Conservation (phyloP, 2,329 filamentous ascomycete genomes). For the Aspergillus amoenus region DNA sequence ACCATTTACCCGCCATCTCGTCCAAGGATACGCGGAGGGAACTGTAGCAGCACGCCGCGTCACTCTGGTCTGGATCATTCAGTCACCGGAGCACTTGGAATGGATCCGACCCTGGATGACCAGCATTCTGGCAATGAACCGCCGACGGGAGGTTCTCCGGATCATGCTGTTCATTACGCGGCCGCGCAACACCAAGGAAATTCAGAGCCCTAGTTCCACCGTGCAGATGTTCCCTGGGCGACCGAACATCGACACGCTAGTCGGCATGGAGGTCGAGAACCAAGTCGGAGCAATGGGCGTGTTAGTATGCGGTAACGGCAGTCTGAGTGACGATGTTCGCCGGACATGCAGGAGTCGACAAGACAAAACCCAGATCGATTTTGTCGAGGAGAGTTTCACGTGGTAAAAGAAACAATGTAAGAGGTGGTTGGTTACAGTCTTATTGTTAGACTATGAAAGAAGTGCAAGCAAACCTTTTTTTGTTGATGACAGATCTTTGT, state of each 20-base stretch:
- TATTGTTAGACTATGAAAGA: neutral
- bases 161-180: constrained; percentile 90
- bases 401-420: constrained; percentile 33
- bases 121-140: constrained; percentile 73
- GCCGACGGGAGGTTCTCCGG: constrained; percentile 76
- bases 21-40: constrained; percentile 66
- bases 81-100: constrained; percentile 82
- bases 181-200: constrained; percentile 78
- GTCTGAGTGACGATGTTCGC: constrained; percentile 73
- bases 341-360: constrained; percentile 66
- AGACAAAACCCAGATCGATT: constrained; percentile 64
- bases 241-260: constrained; percentile 76
- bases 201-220: constrained; percentile 71
- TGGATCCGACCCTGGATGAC: constrained; percentile 91
- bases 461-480: neutral
- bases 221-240: constrained; percentile 92
- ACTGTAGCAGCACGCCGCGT: constrained; percentile 79
- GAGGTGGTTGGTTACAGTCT: neutral
- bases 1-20: constrained; percentile 76
- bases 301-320: constrained; percentile 74
- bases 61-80: constrained; percentile 88
- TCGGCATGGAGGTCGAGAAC: constrained; percentile 76
- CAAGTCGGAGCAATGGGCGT: constrained; percentile 89
- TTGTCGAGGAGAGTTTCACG: constrained; percentile 72
- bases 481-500: neutral